These are phyloP conservation scores for Phyllosticta citriasiana DNA, from an alignment of 2,329 filamentous ascomycete species.

Conservation along the genomic window DNA sequence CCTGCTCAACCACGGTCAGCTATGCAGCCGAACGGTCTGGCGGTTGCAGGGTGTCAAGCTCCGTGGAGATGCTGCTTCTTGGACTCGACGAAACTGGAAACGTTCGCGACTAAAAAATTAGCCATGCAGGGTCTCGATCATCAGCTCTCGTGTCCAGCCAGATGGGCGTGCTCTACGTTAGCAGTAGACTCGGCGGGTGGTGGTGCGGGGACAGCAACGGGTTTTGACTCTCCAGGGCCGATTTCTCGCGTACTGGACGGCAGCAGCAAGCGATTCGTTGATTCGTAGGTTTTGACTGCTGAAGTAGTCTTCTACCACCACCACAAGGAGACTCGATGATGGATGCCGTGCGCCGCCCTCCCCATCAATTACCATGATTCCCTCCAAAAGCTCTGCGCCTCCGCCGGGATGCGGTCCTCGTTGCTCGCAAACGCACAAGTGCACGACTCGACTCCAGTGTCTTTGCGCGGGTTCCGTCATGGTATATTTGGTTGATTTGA, in stretches of 20 bases:
- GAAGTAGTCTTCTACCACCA: neutral
- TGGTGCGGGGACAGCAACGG: neutral
- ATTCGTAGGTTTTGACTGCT: slow-evolving; percentile 8
- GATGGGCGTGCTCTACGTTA: neutral
- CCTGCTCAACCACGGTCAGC: neutral
- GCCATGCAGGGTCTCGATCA: neutral
- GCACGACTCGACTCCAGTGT: neutral
- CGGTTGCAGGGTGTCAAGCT: neutral
- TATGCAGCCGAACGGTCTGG: neutral
- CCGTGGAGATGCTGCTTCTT: neutral
- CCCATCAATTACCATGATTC: neutral
- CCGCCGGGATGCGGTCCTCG: neutral
- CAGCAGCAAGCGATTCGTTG: slow-evolving; percentile 8
- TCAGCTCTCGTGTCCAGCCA: neutral
- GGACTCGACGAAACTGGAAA: neutral
- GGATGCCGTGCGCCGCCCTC: neutral
- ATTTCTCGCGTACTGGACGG: neutral
- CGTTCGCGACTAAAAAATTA: neutral
- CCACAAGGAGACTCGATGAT: neutral
- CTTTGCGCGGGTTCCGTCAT: neutral
- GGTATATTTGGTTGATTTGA: slow-evolving; percentile 8
- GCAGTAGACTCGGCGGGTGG: neutral
- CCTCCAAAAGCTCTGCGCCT: neutral
- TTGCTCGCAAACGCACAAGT: neutral
- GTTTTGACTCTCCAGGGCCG: neutral